Conservation (phyloP, 2,329 filamentous ascomycete species). For the Ophiostoma tasmaniense region DNA sequence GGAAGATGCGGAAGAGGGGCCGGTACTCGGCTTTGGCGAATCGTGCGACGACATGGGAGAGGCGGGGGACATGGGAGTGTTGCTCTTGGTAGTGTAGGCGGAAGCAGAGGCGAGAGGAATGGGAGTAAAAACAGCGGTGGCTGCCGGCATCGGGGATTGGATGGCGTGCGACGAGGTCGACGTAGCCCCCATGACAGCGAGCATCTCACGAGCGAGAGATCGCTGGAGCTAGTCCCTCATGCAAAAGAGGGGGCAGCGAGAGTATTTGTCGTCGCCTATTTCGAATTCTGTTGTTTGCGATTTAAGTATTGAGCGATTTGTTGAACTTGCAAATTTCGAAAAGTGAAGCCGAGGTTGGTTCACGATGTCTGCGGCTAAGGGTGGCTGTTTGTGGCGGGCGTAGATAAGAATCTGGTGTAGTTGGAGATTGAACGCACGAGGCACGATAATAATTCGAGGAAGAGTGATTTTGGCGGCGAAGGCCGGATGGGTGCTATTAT, state of each 20-base stretch:
- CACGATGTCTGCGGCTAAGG: background rate
- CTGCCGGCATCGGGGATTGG: conserved; percentile 7
- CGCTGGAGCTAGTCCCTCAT: conserved; percentile 9
- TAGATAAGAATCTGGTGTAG: conserved; percentile 3
- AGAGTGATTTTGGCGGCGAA: conserved; percentile 15
- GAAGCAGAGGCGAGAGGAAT: conserved; percentile 7
- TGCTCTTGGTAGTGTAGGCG: conserved; percentile 17
- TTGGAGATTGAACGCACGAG: background rate
- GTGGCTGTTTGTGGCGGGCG: conserved; percentile 1
- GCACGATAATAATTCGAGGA: conserved; percentile 14
- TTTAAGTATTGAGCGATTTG: background rate
- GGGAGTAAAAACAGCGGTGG: conserved; percentile 5
- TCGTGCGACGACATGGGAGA: conserved; percentile 17
- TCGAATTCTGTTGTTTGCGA: background rate
- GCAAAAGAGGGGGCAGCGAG: background rate
- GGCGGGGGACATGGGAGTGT: conserved; percentile 18
- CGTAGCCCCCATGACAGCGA: conserved; percentile 18
- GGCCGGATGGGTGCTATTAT: conserved; percentile 18
- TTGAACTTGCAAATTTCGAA: background rate
- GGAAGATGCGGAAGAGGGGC: conserved; percentile 20
- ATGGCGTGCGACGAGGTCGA: conserved; percentile 12
- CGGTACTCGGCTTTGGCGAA: conserved; percentile 15
- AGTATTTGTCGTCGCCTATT: background rate
- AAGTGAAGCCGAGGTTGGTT: background rate
- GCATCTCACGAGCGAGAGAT: conserved; percentile 14